A percentile compares a stretch with the other conserved stretches of the same genome.
Conservation (phyloP, 2,329 filamentous ascomycete species). For the Sphaceloma murrayae region DNA sequence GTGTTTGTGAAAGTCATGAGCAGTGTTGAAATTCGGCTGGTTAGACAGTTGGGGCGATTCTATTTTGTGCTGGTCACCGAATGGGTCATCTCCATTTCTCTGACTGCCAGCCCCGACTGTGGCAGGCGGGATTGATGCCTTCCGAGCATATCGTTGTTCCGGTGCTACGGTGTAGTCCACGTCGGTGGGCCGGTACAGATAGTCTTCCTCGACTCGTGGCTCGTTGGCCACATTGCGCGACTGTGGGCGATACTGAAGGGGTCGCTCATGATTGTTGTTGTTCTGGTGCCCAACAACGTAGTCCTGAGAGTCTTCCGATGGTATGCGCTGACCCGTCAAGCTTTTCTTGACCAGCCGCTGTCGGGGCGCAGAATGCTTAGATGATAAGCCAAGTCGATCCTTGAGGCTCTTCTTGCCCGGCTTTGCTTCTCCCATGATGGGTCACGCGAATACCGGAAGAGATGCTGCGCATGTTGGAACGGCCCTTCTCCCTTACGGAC, state of each 20-base stretch:
- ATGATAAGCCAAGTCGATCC: slow-evolving; percentile 11
- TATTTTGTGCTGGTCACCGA: neutral
- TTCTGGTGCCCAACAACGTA: neutral
- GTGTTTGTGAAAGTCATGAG: slow-evolving; percentile 4
- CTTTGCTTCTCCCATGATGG: slow-evolving; percentile 8
- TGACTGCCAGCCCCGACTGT: neutral
- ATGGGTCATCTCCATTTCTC: neutral
- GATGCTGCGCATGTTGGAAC: neutral
- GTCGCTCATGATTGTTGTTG: neutral
- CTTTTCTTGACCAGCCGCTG: slow-evolving; percentile 14
- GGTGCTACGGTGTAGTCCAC: slow-evolving; percentile 2
- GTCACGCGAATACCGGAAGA: slow-evolving; percentile 1
- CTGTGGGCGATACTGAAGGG: neutral
- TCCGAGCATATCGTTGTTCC: slow-evolving; percentile 1
- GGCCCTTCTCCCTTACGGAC: neutral
- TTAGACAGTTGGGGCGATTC: neutral
- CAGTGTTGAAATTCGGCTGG: neutral
- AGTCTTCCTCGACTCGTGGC: neutral
- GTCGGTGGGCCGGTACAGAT: neutral
- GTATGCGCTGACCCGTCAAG: neutral
- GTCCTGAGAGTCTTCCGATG: neutral
- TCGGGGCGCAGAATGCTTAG: slow-evolving; percentile 12
- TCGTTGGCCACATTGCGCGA: neutral
- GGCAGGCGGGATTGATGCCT: neutral
- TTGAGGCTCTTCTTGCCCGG: slow-evolving; percentile 6